These are phyloP conservation scores for Mycena haematopus DNA, from an alignment of 768 basidiomycete genomes.

Conservation along the genomic window DNA sequence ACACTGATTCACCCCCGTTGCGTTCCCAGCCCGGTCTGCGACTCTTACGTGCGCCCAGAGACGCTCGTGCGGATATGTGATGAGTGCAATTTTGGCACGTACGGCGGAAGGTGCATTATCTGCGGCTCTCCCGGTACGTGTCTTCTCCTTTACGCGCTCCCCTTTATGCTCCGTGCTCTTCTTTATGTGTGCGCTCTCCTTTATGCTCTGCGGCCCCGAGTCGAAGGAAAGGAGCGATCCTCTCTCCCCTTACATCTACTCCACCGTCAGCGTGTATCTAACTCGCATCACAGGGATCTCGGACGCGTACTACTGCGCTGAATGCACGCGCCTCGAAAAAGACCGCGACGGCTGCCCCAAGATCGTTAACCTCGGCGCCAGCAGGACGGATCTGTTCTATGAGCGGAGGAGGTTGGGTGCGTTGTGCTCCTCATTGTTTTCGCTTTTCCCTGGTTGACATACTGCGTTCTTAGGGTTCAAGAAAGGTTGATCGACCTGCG, in stretches of 20 bases:
- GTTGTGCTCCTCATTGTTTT: slow-evolving; percentile 29
- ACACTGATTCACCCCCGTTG: background rate
- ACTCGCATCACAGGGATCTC: slow-evolving; percentile 79
- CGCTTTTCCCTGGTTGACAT: slow-evolving; percentile 9
- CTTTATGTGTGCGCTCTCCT: no score
- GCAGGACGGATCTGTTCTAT: slow-evolving; percentile 91
- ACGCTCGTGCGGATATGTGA: slow-evolving; percentile 98
- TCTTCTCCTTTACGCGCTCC: background rate
- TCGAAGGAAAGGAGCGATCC: no score
- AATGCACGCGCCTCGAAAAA: slow-evolving; percentile 96
- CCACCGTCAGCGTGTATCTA: background rate
- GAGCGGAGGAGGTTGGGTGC: slow-evolving; percentile 84
- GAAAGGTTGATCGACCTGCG: slow-evolving; percentile 51
- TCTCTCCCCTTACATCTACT: no score
- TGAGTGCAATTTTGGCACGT: slow-evolving; percentile 99
- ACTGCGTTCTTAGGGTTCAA: slow-evolving; percentile 67
- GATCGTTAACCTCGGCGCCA: slow-evolving; percentile 96
- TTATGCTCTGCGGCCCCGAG: no score
- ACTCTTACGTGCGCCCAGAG: slow-evolving; percentile 98
- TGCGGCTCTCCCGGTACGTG: slow-evolving; percentile 90
- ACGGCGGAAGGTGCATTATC: slow-evolving; percentile 97
- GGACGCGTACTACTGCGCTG: slow-evolving; percentile 98
- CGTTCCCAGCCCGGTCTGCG: slow-evolving; percentile 89
- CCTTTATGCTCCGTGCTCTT: no score
- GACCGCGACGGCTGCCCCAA: slow-evolving; percentile 98